These are phyloP conservation scores for Hansenula anomala DNA, from an alignment of 1,139 yeast species.

Conservation along the genomic window DNA sequence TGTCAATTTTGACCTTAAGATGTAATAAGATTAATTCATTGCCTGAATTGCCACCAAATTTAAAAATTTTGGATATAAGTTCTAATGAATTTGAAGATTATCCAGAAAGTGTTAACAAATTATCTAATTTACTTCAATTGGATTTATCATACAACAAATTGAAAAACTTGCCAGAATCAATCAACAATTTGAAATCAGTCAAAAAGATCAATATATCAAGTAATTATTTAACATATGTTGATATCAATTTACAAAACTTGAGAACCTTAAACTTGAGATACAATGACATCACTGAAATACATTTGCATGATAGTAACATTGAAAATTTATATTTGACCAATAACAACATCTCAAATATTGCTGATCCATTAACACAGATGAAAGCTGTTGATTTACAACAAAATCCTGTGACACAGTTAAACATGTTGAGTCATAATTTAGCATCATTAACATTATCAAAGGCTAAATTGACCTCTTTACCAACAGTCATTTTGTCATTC, in stretches of 20 bases:
- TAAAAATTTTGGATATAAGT: constrained; percentile 66
- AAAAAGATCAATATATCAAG: constrained; percentile 73
- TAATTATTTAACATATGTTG: constrained; percentile 51
- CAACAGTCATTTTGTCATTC: constrained; percentile 58
- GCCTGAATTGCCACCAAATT: constrained; percentile 54
- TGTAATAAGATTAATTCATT: constrained; percentile 67
- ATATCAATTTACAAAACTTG: constrained; percentile 45
- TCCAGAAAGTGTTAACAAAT: constrained; percentile 65
- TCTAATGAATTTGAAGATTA: constrained; percentile 71
- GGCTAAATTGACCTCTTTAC: constrained; percentile 75
- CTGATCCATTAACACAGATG: constrained; percentile 54
- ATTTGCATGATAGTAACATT: constrained; percentile 53
- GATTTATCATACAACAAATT: constrained; percentile 84
- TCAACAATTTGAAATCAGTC: constrained; percentile 53
- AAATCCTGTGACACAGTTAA: constrained; percentile 73
- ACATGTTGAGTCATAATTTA: constrained; percentile 49
- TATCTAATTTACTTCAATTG: constrained; percentile 57
- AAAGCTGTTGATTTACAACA: constrained; percentile 55
- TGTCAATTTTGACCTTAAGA: constrained; percentile 57
- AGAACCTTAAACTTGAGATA: constrained; percentile 75
- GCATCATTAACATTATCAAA: constrained; percentile 74
- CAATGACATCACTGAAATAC: constrained; percentile 63
- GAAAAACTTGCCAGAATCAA: constrained; percentile 52
- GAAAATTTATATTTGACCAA: constrained; percentile 75
- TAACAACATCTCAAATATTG: constrained; percentile 70